Evolutionary conservation across 192 early-diverging fungal species (phyloP), one percentile per base, ranked within the genome.

Genomic region (Rhizoclosmatium globosum): DNA sequence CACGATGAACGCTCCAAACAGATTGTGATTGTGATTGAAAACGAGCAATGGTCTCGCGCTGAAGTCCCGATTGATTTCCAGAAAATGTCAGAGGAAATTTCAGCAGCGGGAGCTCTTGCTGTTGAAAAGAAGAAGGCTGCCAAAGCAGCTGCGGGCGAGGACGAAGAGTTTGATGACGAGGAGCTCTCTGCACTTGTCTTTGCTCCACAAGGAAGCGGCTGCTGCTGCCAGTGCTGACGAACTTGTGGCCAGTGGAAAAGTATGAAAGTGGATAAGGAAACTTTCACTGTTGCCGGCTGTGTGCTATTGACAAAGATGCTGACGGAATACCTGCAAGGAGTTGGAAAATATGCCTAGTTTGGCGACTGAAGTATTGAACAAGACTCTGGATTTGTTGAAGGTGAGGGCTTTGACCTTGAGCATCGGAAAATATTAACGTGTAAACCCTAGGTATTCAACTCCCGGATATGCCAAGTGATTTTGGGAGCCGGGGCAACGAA

Each of bases 41-140:
- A 95, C 81, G 98, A 99, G 81, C 95, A 97, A 84, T 99, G 98
- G 98, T 86, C 89, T 38, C 95, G 95, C 78, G 91, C 94, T 11
- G 94, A 94, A 70, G 94, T 99, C n/a, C 96, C 97, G 0, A 86
- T 92, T 69, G 96, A 98, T 72, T 99, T 97, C 68, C 98, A 99
- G 78, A 81, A n/a, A 17, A 93, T 97, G 53, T 92, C 93, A 4
- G 90, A 96, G 43, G 84, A 90, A 50, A 88, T 96, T n/a, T 87
- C 91, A 39, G 81, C 87, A 1, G 89, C 43, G 1, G 77, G 65
- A 9, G 64, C 13, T 47, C 21, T 41, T 41, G 71, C 71, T 15
- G 76, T 47, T 60, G 50, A 56, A 17, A 82, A 46, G 1, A 69
- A 77, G 46, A 82, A 74, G 3, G 39, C 78, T 3, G 73, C 31